A percentile compares a stretch with the other conserved stretches of the same genome.
phyloP scores from a whole-genome alignment of 1,139 yeast genomes.

The Blastobotrys elegans region DNA sequence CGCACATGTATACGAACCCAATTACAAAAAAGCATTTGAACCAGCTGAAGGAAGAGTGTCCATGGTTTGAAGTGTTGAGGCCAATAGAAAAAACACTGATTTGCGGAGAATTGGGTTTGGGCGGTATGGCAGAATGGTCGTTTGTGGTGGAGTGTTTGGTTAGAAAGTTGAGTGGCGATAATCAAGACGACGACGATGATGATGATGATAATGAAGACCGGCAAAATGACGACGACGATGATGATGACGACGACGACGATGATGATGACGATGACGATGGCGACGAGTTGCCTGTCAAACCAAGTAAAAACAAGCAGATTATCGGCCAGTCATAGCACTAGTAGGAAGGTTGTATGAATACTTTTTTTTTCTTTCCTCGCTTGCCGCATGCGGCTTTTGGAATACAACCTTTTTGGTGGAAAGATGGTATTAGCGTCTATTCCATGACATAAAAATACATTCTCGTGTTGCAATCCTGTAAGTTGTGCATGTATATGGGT shows the following conservation, averaged over 20 bases:
- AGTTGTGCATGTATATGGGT: too few species aligned
- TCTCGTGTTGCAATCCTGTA: too few species aligned
- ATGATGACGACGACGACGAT: slow-evolving; percentile 6
- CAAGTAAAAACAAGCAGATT: not conserved
- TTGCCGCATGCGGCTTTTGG: too few species aligned
- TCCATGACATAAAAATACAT: too few species aligned
- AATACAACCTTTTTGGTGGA: too few species aligned
- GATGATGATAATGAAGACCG: slow-evolving; percentile 6
- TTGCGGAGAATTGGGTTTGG: slow-evolving; percentile 96
- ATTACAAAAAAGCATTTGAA: slow-evolving; percentile 78
- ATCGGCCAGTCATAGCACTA: not conserved
- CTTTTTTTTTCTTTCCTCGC: too few species aligned
- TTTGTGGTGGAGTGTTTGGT: slow-evolving; percentile 81
- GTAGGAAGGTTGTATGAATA: too few species aligned
- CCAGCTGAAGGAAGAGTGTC: slow-evolving; percentile 55
- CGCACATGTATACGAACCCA: slow-evolving; percentile 93
- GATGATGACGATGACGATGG: slow-evolving; percentile 6
- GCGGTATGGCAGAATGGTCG: slow-evolving; percentile 98
- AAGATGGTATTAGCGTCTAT: too few species aligned
- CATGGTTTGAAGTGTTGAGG: slow-evolving; percentile 72
- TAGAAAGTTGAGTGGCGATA: slow-evolving; percentile 38
- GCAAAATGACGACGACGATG: slow-evolving; percentile 4
- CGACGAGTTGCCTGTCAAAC: slow-evolving; percentile 12
- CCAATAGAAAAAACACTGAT: slow-evolving; percentile 93
- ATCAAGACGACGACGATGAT: slow-evolving; percentile 22